Evolutionary conservation across 257 asterid genomes (phyloP), one percentile per base, ranked within the genome.

Genomic region (Catharanthus roseus): DNA sequence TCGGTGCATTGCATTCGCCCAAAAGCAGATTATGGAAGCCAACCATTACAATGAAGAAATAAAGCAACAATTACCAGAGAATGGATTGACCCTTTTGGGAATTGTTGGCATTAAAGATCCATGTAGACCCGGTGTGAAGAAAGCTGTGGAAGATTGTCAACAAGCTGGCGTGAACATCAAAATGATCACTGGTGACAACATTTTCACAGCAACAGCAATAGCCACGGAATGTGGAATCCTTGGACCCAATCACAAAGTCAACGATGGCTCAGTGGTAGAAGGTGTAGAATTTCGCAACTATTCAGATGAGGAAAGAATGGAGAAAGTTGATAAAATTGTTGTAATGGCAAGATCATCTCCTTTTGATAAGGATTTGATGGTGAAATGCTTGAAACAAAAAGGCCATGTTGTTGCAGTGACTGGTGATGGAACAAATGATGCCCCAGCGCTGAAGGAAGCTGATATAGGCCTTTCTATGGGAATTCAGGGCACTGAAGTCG

Each of bases 321-420:
- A 72, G 68, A 89, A 72, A 75, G 89, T 88, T 0, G 91, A 85
- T 0, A 76, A 73, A n/a, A 89, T 87, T 16, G 39, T 76, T 0
- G 95, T 86, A 4, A 84, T 89, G 95, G 96, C 93, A 1, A 81
- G 93, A 60, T 89, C 96, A 0, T 91, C 95, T 3, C 96, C 97
- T 23, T 75, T 74, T 31, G 96, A 91, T 87, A 87, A 91, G 77
- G 92, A 85, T 18, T 47, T 91, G 26, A 83, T 91, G 95, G 96
- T 91, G 33, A 86, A 86, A 31, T 85, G 89, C 81, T 79, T 89
- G 29, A 86, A 71, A 61, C 71, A 68, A 80, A 84, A 75, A 62
- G 96, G 93, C 28, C 89, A 86, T 19, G 90, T 91, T 0, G 97
- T 91, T 10, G 97, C 96, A 4, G 92, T 89, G 7, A 89, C 92